Base-by-base conservation (phyloP, 352 stramenopile species). In the Phytophthora litchii region DNA sequence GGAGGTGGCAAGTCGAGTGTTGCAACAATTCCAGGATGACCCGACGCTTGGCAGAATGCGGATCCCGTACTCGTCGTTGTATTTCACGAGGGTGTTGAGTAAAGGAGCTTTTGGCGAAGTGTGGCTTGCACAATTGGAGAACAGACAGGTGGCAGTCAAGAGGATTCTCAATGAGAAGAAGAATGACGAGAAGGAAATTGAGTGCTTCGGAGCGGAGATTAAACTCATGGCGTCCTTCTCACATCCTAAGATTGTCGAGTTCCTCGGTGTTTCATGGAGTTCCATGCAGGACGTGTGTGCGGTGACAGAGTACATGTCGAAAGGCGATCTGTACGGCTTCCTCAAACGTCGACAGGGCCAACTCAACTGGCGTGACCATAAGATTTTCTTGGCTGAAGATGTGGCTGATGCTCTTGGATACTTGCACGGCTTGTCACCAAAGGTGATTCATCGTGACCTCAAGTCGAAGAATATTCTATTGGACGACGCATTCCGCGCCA, bases 21-120 rank as follows among this genome's bases (percentile, higher is more conserved):
- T 93, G n/a, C 69, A 85, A 32, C 78, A 88, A 44, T 85, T 94
- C 51, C 80, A 92, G 65, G 44, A 65, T 10, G 81, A 92, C 47
- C 56, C 78, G 43, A 74, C 70, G 38, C 74, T 94, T 11, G 65
- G 67, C 6, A 42, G 61, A 0, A 72, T 72, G 32, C 79, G 79
- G 20, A 88, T 94, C 41, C 64, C 86, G 34, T 91, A 92, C 68
- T 78, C 72, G 11, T 80, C 80, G 19, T 55, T 94, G 35, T 89
- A 89, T 52, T 94, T 93, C 55, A 92, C 83, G 40, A 83, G 86
- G n/a, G 76, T 93, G 31, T 60, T 94, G 57, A 88, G 78, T 20
- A 93, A 89, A 49, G 86, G 86, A n/a, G 86, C 86, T n/a, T 94
- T 92, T 36, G 86, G 86, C 3, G 86, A 94, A 38, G 86, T 94